phyloP scores from a whole-genome alignment of 805 yeast genomes.

The Saccharomycopsis sp. region DNA sequence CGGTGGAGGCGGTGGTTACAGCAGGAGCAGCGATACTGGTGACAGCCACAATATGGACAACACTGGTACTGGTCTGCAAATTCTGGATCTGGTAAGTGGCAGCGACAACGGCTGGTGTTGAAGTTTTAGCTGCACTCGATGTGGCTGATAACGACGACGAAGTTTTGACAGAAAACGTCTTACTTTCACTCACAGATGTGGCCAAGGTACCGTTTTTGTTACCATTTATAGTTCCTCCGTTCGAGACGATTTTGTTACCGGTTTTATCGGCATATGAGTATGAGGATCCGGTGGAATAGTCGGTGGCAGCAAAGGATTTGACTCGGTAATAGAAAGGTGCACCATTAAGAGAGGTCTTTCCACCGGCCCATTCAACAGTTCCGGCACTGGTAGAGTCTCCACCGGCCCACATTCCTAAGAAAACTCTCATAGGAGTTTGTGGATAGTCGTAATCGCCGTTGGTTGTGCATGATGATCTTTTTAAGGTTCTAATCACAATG shows the following conservation, averaged over 20 bases:
- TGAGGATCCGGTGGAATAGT: conserved; percentile 58
- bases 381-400: conserved; percentile 66
- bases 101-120: conserved; percentile 7
- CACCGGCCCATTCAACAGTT: conserved; percentile 82
- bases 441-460: conserved; percentile 69
- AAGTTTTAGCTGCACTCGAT: conserved; percentile 8
- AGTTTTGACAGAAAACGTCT: background rate
- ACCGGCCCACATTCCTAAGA: conserved; percentile 75
- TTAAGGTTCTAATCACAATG: conserved; percentile 53
- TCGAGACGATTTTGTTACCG: conserved; percentile 13
- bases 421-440: conserved; percentile 75
- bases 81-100: conserved; percentile 9
- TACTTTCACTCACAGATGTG: background rate
- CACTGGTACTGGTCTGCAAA: conserved; percentile 16
- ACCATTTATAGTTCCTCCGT: conserved; percentile 16
- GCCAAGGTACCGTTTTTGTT: conserved; percentile 12
- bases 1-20: conserved; percentile 11
- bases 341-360: conserved; percentile 52
- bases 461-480: conserved; percentile 25
- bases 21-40: conserved; percentile 15
- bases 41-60: conserved; percentile 21
- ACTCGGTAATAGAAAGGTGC: conserved; percentile 69
- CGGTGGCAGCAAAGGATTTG: conserved; percentile 52
- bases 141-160: conserved; percentile 1
- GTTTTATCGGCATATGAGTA: conserved; percentile 51